phyloP scores from a whole-genome alignment of 2,329 filamentous ascomycete species.

The Raffaelea deltoideospora region DNA sequence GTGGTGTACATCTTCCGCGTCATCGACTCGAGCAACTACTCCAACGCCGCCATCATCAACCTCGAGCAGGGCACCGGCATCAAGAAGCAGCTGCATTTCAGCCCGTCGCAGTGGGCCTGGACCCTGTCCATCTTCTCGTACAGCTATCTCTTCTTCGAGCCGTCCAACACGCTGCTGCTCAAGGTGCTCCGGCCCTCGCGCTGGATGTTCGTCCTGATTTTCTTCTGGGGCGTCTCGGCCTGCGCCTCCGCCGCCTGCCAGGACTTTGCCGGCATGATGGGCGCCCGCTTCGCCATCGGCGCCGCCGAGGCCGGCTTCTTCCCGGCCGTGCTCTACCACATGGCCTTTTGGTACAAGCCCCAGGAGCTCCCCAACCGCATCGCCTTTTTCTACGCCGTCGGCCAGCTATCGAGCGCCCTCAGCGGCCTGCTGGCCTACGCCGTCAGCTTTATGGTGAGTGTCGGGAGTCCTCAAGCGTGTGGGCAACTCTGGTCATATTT shows the following conservation, averaged over 20 bases:
- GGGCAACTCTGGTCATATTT: too few species aligned
- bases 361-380: conserved; percentile 19
- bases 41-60: conserved; percentile 25
- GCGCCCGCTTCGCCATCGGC: conserved; percentile 21
- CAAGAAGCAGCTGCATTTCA: conserved; percentile 20
- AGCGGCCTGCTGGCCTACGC: conserved; percentile 21
- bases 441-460: conserved; percentile 21
- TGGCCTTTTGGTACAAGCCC: conserved; percentile 23
- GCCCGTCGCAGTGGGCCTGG: conserved; percentile 21
- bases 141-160: conserved; percentile 22
- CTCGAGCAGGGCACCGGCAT: conserved; percentile 22
- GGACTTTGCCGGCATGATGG: conserved; percentile 21
- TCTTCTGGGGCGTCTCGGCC: conserved; percentile 20
- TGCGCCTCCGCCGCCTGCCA: conserved; percentile 19
- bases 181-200: conserved; percentile 18
- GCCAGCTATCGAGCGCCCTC: conserved; percentile 18
- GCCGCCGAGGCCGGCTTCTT: conserved; percentile 21
- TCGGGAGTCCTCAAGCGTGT: too few species aligned
- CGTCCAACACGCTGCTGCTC: conserved; percentile 21
- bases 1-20: conserved; percentile 23
- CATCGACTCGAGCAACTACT: conserved; percentile 22
- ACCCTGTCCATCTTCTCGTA: conserved; percentile 24
- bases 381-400: conserved; percentile 21
- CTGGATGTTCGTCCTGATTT: conserved; percentile 21
- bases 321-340: conserved; percentile 20